Base-by-base conservation (phyloP, 257 asterid genomes). In the Hygrophila difformis region DNA sequence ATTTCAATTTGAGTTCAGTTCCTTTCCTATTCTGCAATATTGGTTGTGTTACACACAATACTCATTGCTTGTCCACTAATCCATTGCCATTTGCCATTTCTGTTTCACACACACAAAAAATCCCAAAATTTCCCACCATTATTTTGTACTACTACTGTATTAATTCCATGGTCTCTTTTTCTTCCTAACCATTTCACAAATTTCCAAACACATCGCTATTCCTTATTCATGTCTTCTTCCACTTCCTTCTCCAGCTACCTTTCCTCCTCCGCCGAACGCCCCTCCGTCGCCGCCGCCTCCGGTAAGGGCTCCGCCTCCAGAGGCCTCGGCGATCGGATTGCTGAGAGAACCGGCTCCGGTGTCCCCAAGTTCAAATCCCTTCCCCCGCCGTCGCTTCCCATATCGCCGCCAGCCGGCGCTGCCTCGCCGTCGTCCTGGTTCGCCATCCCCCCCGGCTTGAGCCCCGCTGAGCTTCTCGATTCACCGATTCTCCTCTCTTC, bases 361-460 rank as follows among this genome's bases (percentile, higher is more conserved):
- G 66, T 78, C 3, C 94, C 97, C 0, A 83, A 80, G 57, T 87
- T 88, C 62, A 84, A 84, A 56, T 72, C 97, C 8, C 48, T 76
- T 13, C 81, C 93, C 6, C 94, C 97, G 35, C 94, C 93, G 24
- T 78, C 97, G 28, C 81, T 83, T 4, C 94, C 95, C 5, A 53
- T 75, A 29, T 72, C 84, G 5, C 73, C 87, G 11, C 77, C 91
- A 2, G 49, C 91, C 3, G 53, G 77, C 17, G 51, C 69, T 51
- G 19, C 72, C 52, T 81, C 95, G 2, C 94, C 94, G 38, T 82
- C 94, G 4, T 82, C 94, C 38, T 79, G 70, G 74, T 88, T 88
- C 39, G 65, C 93, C 34, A 68, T 87, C 17, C 97, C 95, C 6
- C 91, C 74, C 8, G 95, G 97, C 5, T 53, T 88, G 51, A 84